Evolutionary conservation across 805 yeast genomes (phyloP).

Genomic region (Ogataea siamensis): DNA sequence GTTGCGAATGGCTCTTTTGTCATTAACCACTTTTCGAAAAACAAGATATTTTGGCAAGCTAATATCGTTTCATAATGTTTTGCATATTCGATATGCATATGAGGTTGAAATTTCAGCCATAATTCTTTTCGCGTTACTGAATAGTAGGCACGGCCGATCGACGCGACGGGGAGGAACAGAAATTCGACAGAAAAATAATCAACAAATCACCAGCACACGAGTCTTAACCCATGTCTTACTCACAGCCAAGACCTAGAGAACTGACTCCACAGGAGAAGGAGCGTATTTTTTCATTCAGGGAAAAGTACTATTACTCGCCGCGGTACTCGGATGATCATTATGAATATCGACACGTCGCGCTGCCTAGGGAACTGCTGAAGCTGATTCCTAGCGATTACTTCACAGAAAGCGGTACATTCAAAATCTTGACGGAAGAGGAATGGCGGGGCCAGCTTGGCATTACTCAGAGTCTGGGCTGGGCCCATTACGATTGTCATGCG

Average conservation of each 20-base stretch:
- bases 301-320: slow-evolving; percentile 90
- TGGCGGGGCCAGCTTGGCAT: slow-evolving; percentile 95
- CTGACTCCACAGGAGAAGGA: slow-evolving; percentile 82
- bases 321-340: slow-evolving; percentile 87
- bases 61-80: slow-evolving; percentile 8
- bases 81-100: slow-evolving; percentile 1
- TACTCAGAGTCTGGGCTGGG: slow-evolving; percentile 97
- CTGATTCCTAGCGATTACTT: slow-evolving; percentile 93
- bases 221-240: slow-evolving; percentile 26
- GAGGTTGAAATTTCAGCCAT: slow-evolving; percentile 8
- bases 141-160: slow-evolving; percentile 8
- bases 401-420: slow-evolving; percentile 89
- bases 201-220: slow-evolving; percentile 6
- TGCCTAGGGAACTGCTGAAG: slow-evolving; percentile 94
- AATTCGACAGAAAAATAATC: slow-evolving; percentile 7
- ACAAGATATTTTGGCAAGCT: slow-evolving; percentile 2
- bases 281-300: slow-evolving; percentile 86
- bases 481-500: slow-evolving; percentile 94
- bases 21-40: slow-evolving; percentile 2
- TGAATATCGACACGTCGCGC: slow-evolving; percentile 95
- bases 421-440: slow-evolving; percentile 90
- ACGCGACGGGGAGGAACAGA: slow-evolving; percentile 1
- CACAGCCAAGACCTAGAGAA: slow-evolving; percentile 54
- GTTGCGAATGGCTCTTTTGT: neutral
- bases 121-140: slow-evolving; percentile 8